Base-by-base conservation (phyloP, 2,329 filamentous ascomycete genomes). In the Penicillium sp. region DNA sequence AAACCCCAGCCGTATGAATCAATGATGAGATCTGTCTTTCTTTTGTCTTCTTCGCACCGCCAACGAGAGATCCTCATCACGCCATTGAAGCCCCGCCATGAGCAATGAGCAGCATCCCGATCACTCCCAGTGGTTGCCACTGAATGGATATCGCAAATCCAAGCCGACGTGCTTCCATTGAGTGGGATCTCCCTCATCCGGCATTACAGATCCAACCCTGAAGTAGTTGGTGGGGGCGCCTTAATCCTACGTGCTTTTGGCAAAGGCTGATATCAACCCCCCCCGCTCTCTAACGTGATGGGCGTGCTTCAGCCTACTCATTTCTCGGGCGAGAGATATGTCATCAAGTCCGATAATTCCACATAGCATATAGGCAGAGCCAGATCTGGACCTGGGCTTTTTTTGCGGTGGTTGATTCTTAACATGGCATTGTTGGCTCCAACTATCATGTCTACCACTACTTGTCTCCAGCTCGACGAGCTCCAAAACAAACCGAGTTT, bases 51-150 rank as follows among this genome's bases (percentile, higher is more conserved):
- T 51, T 57, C 31, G 22, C 49, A 14, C 7, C 57, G 22, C 47
- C 51, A 59, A 60, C 48, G 28, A 63, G 52, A 37, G 41, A 14
- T 54, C 38, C 15, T 38, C 55, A 73, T 71, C 71, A 73, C 72
- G 71, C 63, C 68, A 74, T 74, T 54, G 37, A 42, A 60, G 63
- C 71, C 71, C 72, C 71, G 69, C 70, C 63, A 68, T 71, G 66
- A 67, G 70, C 71, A 70, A 74, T 70, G 58, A 45, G 20, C 31
- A 63, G 14, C 15, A 62, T 64, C 60, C 59, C 53, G 8, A 64
- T 59, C 1, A 57, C 58, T 31, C 56, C 63, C 17, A 42, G 41
- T 28, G 35, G 42, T 4, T 28, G 14, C 49, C 39, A 59, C 38
- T 45, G 57, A 52, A 62, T 60, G 39, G 10, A 63, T 55, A 50